Evolutionary conservation across 2,329 filamentous ascomycete species (phyloP).

Genomic region (Colletotrichum chrysophilum): DNA sequence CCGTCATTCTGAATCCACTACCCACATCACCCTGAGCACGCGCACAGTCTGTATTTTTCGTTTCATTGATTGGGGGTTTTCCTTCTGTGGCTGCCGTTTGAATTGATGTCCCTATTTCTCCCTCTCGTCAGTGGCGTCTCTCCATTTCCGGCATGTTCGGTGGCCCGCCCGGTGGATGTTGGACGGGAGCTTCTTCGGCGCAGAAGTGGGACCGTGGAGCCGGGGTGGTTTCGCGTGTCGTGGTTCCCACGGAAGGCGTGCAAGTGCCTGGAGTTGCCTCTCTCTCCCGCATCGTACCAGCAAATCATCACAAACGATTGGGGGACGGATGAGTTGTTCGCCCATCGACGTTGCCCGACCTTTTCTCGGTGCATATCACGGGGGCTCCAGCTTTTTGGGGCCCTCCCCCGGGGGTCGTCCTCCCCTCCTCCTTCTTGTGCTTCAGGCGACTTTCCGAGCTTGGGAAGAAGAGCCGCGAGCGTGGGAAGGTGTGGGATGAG

Average conservation of each 20-base stretch:
- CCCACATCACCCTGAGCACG: not conserved
- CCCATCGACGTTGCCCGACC: not conserved
- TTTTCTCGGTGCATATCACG: not conserved
- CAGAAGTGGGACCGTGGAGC: constrained; percentile 18
- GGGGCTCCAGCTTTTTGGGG: not conserved
- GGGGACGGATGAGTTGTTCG: not conserved
- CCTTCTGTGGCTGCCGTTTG: not conserved
- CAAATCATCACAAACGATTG: not conserved
- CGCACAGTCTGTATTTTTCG: not conserved
- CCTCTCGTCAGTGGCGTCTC: not conserved
- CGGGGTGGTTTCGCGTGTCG: constrained; percentile 11
- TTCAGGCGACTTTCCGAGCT: not conserved
- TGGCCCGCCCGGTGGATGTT: constrained; percentile 17
- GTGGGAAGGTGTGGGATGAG: not conserved
- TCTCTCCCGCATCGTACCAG: not conserved
- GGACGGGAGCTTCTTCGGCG: constrained; percentile 21
- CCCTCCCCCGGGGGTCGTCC: not conserved
- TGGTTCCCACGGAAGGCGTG: not conserved
- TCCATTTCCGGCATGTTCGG: constrained; percentile 19
- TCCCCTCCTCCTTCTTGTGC: not conserved
- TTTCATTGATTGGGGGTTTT: not conserved
- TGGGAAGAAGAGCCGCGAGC: not conserved
- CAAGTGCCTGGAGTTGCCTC: not conserved
- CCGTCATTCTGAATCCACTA: not conserved
- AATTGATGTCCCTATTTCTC: not conserved